Base-by-base conservation (phyloP, 1,284 basidiomycete species). In the Boletus smithii region DNA sequence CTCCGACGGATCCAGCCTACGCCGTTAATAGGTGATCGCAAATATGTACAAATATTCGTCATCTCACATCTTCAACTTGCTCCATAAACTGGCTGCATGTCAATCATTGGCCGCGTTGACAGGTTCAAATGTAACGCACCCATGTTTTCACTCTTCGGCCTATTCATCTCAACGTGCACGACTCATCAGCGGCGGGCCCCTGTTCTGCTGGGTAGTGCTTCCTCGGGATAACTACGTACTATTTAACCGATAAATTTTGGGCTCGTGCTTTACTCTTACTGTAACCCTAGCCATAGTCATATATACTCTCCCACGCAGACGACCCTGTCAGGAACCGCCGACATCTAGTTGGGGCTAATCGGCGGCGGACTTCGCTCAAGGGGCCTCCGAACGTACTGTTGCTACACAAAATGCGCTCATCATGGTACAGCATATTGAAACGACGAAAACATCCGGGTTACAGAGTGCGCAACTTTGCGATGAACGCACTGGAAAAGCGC, bases 311-410 rank as follows among this genome's bases (percentile, higher is more conserved):
- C 40, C 41, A 42, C 41, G 31, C 22, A 29, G 16, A 24, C 33
- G 24, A 8, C 18, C 41, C 24, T 35, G 33, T 32, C 30, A 29
- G 24, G 16, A 42, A 33, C n/a, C 32, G 13, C 20, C 20, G 20
- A 34, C n/a, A 17, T 33, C 23, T 14, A 18, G 34, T 8, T 27
- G 37, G 37, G 29, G 20, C 36, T 32, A 42, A 50, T 57, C 44
- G 44, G 38, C 56, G 60, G 58, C 60, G 58, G 59, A 53, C 37
- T 43, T 62, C 38, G 44, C 46, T 46, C 55, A 31, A 32, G 16
- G 18, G 39, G n/a, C n/a, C 30, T 27, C 30, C 24, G 13, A 34
- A 36, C 35, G 39, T 20, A 8, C 18, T 22, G 20, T 36, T 43
- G 16, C 35, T 29, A 17, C 30, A 3, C 18, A 26, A 34, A 27